Conservation (phyloP, 2,329 filamentous ascomycete species). For the Lasiodiplodia hormozganensis region DNA sequence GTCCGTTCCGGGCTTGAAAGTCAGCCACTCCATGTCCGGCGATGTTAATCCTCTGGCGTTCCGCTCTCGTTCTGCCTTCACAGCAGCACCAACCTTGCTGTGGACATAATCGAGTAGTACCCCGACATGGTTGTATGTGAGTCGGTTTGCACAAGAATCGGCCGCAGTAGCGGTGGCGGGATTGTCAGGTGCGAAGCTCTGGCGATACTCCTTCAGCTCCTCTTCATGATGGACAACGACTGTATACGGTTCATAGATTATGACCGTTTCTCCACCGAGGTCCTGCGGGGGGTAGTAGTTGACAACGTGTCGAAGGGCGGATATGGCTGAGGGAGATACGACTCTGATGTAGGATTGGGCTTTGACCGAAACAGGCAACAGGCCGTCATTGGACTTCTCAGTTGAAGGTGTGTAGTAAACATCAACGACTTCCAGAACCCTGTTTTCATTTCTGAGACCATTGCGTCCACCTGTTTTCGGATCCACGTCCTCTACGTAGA, state of each 20-base stretch:
- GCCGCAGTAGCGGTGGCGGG: neutral
- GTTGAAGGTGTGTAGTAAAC: neutral
- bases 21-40: conserved; percentile 31
- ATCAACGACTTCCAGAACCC: conserved; percentile 18
- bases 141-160: conserved; percentile 21
- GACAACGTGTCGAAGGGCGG: conserved; percentile 26
- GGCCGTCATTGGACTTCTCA: neutral
- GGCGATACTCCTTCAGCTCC: conserved; percentile 20
- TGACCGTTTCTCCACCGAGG: conserved; percentile 12
- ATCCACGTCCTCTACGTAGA: neutral
- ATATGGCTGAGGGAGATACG: conserved; percentile 1
- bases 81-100: conserved; percentile 26
- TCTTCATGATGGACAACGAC: conserved; percentile 29
- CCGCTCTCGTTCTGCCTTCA: conserved; percentile 29
- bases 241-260: conserved; percentile 18
- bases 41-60: conserved; percentile 19
- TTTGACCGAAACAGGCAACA: neutral
- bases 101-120: conserved; percentile 32
- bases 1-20: conserved; percentile 32
- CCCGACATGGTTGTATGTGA: conserved; percentile 32
- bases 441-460: neutral
- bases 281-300: conserved; percentile 29
- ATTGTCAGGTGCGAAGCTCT: neutral
- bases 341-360: conserved; percentile 22
- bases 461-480: neutral